These are phyloP conservation scores for Emergomyces pasteurianus DNA, from an alignment of 2,329 filamentous ascomycete genomes.

Conservation along the genomic window DNA sequence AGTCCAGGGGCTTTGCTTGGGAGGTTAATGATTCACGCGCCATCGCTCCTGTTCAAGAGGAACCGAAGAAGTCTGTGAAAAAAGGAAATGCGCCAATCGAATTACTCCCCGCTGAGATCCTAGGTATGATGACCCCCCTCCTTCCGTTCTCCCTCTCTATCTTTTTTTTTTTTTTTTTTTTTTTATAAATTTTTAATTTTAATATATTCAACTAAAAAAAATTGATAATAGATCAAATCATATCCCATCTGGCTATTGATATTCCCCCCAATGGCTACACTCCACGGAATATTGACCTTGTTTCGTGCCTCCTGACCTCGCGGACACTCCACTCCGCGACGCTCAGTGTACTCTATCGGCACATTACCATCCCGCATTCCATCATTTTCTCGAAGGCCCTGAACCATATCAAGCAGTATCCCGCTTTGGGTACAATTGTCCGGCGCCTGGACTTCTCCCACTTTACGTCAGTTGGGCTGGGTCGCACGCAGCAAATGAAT, in stretches of 20 bases:
- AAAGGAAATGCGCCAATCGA: conserved; percentile 45
- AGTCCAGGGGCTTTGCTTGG: conserved; percentile 33
- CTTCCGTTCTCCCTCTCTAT: too few relatives aligned
- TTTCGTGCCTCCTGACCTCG: conserved; percentile 66
- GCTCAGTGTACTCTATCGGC: conserved; percentile 61
- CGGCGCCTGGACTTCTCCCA: conserved; percentile 74
- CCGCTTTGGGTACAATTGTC: conserved; percentile 60
- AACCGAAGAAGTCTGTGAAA: conserved; percentile 13
- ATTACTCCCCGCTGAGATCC: conserved; percentile 56
- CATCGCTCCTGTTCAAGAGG: conserved; percentile 7
- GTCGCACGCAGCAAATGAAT: conserved; percentile 63
- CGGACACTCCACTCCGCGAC: conserved; percentile 61
- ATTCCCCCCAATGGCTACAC: conserved; percentile 63
- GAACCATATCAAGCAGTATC: conserved; percentile 53
- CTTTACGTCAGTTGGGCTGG: conserved; percentile 69
- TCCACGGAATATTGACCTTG: conserved; percentile 64
- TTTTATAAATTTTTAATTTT: too few relatives aligned
- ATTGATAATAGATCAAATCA: conserved; percentile 49
- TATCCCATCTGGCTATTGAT: conserved; percentile 62
- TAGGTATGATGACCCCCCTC: conserved; percentile 40
- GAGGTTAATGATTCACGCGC: conserved; percentile 17
- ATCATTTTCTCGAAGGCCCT: conserved; percentile 74
- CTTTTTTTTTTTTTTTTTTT: too few relatives aligned
- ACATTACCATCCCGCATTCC: conserved; percentile 74
- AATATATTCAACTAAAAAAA: too few relatives aligned